Evolutionary conservation across 495 filamentous ascomycete genomes (phyloP), one percentile per base, ranked within the genome.

Genomic region (Hypoxylon intermedium): DNA sequence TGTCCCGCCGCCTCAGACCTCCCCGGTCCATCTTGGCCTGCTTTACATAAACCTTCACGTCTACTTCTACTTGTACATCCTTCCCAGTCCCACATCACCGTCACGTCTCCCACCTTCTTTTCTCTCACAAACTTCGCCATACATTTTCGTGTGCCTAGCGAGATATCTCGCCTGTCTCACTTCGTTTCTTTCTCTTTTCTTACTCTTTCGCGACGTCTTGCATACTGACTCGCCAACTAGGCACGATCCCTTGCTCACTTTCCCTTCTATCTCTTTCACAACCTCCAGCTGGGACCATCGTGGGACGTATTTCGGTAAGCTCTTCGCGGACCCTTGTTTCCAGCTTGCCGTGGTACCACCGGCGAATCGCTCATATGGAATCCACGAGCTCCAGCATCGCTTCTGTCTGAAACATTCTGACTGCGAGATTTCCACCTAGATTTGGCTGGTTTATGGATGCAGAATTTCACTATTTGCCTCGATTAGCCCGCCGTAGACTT

Each of bases 1-100:
- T 69, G 68, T 71, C 66, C 68, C 66, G 68, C 68, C 62, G 68
- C 65, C 65, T 71, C 68, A 66, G 64, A 71, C 58, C 59, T 71
- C 68, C 66, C 68, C 68, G 52, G 66, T 67, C 62, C 28, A 64
- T 62, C 46, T 69, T 53, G 68, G 64, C 67, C 44, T 59, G 46
- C 62, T 65, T 65, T 65, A 65, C 62, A 65, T 65, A 65, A 67
- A 63, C 64, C 64, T 71, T 71, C 64, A 67, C 68, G 69, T 57
- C 58, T 63, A 61, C 49, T 63, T 52, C 50, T 53, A 38, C 20
- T 49, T 58, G 61, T 65, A 61, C 65, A 63, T 60, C 55, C 63
- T 60, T 65, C 62, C 68, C 47, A 37, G 68, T 71, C 66, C 68
- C 68, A 68, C 68, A 71, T 58, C 67, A 61, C 59, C 63, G 64